Conservation (phyloP, 2,329 filamentous ascomycete genomes). For the Dissoconium aciculare region DNA sequence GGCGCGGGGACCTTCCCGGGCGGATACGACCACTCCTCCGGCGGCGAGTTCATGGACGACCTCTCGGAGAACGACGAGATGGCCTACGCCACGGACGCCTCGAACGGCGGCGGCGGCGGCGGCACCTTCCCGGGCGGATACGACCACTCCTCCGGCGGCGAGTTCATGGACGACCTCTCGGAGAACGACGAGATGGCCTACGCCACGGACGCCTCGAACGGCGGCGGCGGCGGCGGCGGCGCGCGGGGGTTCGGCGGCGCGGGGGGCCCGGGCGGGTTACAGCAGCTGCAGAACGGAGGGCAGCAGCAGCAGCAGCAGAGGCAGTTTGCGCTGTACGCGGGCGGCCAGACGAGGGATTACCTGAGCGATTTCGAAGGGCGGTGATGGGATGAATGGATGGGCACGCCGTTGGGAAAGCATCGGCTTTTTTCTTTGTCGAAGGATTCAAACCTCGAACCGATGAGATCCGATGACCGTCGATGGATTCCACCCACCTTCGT, state of each 20-base stretch:
- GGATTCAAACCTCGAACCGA: too few species aligned
- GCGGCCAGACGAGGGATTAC: constrained; percentile 16
- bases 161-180: constrained; percentile 57
- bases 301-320: constrained; percentile 2
- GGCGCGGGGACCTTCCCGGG: constrained; percentile 70
- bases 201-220: constrained; percentile 9
- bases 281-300: constrained; percentile 7
- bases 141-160: constrained; percentile 43
- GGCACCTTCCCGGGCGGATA: background rate
- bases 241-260: background rate
- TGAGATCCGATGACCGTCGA: too few species aligned
- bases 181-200: constrained; percentile 33
- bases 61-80: constrained; percentile 42
- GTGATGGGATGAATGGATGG: too few species aligned
- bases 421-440: too few species aligned
- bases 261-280: constrained; percentile 2
- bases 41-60: constrained; percentile 55
- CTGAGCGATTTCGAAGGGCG: constrained; percentile 23
- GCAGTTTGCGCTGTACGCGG: constrained; percentile 8
- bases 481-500: too few species aligned
- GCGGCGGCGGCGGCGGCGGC: constrained; percentile 1
- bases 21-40: constrained; percentile 42
- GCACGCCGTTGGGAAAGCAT: too few species aligned
- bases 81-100: constrained; percentile 10
- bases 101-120: constrained; percentile 4